Conservation (phyloP, 768 basidiomycete species). For the Termitomyces sp. region DNA sequence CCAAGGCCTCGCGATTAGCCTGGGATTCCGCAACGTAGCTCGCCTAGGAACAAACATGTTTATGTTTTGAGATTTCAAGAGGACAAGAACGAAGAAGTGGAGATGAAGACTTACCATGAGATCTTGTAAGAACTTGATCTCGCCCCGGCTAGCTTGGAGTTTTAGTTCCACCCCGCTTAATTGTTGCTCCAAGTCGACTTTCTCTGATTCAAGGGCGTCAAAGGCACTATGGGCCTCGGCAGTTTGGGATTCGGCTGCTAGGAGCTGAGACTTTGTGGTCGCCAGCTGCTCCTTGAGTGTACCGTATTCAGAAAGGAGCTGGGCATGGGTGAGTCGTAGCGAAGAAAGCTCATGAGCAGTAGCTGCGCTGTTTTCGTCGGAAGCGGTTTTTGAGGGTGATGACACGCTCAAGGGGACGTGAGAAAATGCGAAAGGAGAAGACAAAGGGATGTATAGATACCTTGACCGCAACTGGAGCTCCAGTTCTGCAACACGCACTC, state of each 20-base stretch:
- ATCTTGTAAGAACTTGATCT: slow-evolving; percentile 7
- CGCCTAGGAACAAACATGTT: not conserved
- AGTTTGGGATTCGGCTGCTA: slow-evolving; percentile 29
- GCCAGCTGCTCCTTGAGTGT: slow-evolving; percentile 45
- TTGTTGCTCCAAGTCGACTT: slow-evolving; percentile 2
- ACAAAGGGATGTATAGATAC: slow-evolving; percentile 26
- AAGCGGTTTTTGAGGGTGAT: not conserved
- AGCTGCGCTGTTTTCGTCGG: slow-evolving; percentile 38
- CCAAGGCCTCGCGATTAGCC: not conserved
- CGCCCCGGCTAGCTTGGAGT: not conserved
- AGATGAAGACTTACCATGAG: slow-evolving; percentile 4
- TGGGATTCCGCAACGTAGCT: slow-evolving; percentile 10
- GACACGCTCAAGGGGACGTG: not conserved
- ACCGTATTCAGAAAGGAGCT: slow-evolving; percentile 65
- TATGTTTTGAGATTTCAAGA: not conserved
- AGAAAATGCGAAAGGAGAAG: not conserved
- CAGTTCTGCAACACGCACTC: slow-evolving; percentile 61
- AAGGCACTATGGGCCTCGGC: slow-evolving; percentile 17
- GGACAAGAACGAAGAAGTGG: not conserved
- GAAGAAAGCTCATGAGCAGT: slow-evolving; percentile 47
- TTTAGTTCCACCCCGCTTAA: not conserved
- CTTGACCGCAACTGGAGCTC: slow-evolving; percentile 47
- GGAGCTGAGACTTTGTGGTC: slow-evolving; percentile 30
- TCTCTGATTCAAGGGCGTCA: slow-evolving; percentile 9
- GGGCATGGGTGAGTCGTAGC: slow-evolving; percentile 58